Percentiles rank a stretch among this genome's conserved stretches.
Conservation (phyloP, 495 filamentous ascomycete species). For the Glonium stellatum region DNA sequence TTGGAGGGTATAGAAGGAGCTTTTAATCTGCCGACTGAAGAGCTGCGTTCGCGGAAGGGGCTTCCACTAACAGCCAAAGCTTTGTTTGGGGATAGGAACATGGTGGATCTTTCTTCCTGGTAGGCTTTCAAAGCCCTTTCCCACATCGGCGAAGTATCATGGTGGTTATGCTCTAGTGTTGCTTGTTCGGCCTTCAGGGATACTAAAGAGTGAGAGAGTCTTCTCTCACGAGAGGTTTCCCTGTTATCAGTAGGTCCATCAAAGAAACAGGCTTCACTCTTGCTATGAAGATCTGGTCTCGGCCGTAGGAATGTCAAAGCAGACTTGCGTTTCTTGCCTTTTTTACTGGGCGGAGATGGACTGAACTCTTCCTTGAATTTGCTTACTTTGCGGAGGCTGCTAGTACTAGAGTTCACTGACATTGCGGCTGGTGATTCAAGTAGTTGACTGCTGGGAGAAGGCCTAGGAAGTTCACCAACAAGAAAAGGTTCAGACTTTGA, state of each 20-base stretch:
- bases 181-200: slow-evolving; percentile 16
- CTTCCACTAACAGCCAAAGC: slow-evolving; percentile 4
- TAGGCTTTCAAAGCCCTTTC: slow-evolving; percentile 24
- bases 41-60: slow-evolving; percentile 23
- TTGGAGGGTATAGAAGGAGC: neutral
- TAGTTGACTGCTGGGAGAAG: neutral
- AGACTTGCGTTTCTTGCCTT: slow-evolving; percentile 3
- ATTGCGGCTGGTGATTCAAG: neutral
- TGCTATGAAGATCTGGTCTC: neutral
- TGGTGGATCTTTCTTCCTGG: slow-evolving; percentile 20
- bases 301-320: slow-evolving; percentile 15
- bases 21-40: slow-evolving; percentile 4
- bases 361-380: slow-evolving; percentile 28
- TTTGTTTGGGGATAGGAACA: slow-evolving; percentile 24
- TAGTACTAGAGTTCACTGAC: neutral
- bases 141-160: slow-evolving; percentile 13
- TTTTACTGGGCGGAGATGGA: slow-evolving; percentile 19
- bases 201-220: neutral
- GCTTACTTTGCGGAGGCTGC: neutral
- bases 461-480: neutral
- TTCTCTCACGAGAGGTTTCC: neutral
- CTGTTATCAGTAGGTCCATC: slow-evolving; percentile 5
- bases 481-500: neutral
- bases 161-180: neutral
- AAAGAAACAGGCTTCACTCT: neutral